phyloP scores from a whole-genome alignment of 305 asterid species.

The Fraxinus angustifolia region DNA sequence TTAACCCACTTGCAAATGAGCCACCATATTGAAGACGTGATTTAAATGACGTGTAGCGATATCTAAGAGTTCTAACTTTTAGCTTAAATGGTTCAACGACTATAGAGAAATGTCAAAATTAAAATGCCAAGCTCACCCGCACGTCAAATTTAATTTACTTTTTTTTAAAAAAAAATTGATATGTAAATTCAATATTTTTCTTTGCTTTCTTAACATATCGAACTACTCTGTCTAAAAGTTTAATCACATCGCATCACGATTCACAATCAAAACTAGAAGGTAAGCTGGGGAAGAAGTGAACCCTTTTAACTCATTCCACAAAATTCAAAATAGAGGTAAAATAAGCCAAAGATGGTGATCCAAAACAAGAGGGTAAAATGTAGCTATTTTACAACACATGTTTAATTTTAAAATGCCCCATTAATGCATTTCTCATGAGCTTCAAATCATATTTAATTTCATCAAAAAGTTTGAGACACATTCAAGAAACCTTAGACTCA shows the following conservation, averaged over 20 bases:
- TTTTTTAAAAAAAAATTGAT: too few species aligned
- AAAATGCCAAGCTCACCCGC: background rate
- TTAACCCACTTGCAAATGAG: background rate
- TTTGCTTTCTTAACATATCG: background rate
- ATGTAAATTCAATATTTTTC: background rate
- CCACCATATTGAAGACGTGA: background rate
- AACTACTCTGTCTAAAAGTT: background rate
- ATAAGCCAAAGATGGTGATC: background rate
- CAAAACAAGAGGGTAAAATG: background rate
- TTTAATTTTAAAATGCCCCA: background rate
- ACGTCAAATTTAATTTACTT: background rate
- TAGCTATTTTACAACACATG: background rate
- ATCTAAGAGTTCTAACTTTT: too few species aligned
- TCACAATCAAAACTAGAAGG: conserved; percentile 26
- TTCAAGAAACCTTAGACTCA: background rate
- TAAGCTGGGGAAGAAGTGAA: conserved; percentile 24
- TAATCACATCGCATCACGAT: background rate
- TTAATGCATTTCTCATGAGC: background rate
- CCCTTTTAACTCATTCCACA: conserved; percentile 3
- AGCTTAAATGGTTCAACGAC: too few species aligned
- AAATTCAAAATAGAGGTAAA: background rate
- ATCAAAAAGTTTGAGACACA: background rate
- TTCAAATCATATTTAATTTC: background rate
- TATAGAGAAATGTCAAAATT: too few species aligned
- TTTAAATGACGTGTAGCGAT: too few species aligned